phyloP scores from a whole-genome alignment of 2,329 filamentous ascomycete genomes.

The Polytolypa hystricis region DNA sequence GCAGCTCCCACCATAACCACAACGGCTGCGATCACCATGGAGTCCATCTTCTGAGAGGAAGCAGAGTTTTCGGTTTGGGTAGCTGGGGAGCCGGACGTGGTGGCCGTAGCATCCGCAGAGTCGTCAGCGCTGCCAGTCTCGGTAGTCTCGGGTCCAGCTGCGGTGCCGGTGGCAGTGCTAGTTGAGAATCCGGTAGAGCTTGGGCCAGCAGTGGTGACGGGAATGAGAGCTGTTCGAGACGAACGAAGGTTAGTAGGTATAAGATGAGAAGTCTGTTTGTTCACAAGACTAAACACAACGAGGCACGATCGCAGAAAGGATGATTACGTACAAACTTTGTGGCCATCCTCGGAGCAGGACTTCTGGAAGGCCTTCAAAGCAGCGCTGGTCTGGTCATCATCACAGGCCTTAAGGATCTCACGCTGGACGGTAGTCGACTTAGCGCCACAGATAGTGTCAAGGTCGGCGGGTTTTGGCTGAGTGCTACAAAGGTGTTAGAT shows the following conservation, averaged over 20 bases:
- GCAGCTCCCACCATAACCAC: constrained; percentile 32
- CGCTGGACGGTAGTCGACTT: constrained; percentile 25
- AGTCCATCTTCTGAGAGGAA: constrained; percentile 23
- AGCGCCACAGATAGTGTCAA: constrained; percentile 29
- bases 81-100: constrained; percentile 9
- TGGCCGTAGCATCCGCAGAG: not conserved
- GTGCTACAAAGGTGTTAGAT: constrained; percentile 21
- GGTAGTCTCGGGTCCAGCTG: not conserved
- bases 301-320: not conserved
- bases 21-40: constrained; percentile 27
- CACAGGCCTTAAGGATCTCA: constrained; percentile 27
- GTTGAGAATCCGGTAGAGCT: constrained; percentile 21
- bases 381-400: constrained; percentile 17
- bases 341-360: constrained; percentile 29
- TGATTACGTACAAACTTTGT: constrained; percentile 30
- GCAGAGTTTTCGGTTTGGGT: constrained; percentile 16
- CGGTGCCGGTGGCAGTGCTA: not conserved
- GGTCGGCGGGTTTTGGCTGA: constrained; percentile 26
- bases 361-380: constrained; percentile 30
- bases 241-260: not conserved
- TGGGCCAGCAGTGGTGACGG: constrained; percentile 13
- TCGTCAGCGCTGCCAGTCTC: not conserved
- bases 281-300: constrained; percentile 3
- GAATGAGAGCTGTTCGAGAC: constrained; percentile 8
- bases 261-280: not conserved